phyloP scores from a whole-genome alignment of 139 green algal species.

The Astrephomene gubernaculifera region DNA sequence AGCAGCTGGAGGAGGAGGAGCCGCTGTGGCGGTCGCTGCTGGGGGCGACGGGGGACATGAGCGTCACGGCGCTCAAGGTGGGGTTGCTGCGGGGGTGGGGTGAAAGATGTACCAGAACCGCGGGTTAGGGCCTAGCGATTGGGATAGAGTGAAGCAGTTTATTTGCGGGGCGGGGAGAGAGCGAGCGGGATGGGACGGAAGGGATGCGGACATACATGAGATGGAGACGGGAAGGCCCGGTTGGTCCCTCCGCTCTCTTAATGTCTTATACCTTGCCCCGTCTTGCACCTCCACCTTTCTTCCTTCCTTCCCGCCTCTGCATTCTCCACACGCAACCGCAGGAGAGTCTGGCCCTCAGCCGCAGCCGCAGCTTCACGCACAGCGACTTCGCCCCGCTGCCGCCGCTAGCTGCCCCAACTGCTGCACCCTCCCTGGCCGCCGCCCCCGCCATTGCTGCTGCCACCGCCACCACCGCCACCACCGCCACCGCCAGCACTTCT shows the following conservation, averaged over 20 bases:
- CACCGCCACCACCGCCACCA: not conserved
- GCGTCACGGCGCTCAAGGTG: constrained; percentile 28
- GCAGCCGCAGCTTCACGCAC: too few species aligned
- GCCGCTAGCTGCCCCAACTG: not conserved
- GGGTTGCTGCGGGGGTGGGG: too few species aligned
- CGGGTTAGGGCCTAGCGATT: too few species aligned
- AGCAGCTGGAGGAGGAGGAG: not conserved
- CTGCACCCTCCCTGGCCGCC: not conserved
- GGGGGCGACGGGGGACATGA: constrained; percentile 2
- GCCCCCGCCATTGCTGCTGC: not conserved
- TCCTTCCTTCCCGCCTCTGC: not conserved
- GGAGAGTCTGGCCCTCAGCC: constrained; percentile 30
- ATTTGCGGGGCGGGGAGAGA: too few species aligned
- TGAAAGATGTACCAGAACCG: too few species aligned
- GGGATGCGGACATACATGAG: not conserved
- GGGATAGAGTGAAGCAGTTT: too few species aligned
- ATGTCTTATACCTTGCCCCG: not conserved
- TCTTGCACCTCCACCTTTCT: not conserved
- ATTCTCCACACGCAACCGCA: not conserved
- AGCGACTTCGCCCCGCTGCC: too few species aligned
- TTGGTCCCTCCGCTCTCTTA: not conserved
- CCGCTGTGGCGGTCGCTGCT: constrained; percentile 23
- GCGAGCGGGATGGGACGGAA: not conserved
- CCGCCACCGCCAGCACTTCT: not conserved
- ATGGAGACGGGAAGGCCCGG: not conserved